A percentile compares a stretch with the other conserved stretches of the same genome.
Conservation (phyloP, 2,329 filamentous ascomycete species). For the Fusarium neocosmosporiellum region DNA sequence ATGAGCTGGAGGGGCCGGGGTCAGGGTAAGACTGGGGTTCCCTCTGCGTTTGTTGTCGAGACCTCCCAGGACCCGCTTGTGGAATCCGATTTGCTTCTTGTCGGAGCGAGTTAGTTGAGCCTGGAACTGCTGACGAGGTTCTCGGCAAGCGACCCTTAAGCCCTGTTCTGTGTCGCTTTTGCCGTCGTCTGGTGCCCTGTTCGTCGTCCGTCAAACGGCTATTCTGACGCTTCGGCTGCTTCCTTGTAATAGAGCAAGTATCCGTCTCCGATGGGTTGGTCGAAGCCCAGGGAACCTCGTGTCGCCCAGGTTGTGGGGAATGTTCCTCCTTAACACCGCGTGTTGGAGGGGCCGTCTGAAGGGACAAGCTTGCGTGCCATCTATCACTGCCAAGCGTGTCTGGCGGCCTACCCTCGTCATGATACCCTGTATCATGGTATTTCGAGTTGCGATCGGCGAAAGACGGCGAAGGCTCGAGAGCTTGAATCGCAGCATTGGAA, state of each 20-base stretch:
- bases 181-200: constrained; percentile 3
- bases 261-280: not conserved
- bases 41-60: not conserved
- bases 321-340: constrained; percentile 4
- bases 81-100: not conserved
- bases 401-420: constrained; percentile 24
- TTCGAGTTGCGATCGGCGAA: constrained; percentile 9
- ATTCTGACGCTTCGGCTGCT: constrained; percentile 30
- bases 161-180: constrained; percentile 10
- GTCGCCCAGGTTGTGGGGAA: not conserved
- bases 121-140: not conserved
- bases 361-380: not conserved
- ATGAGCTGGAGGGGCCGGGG: not conserved
- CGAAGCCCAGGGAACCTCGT: constrained; percentile 5
- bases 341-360: constrained; percentile 2
- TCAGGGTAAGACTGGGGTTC: not conserved
- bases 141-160: not conserved
- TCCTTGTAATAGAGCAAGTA: constrained; percentile 12
- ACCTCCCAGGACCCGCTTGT: not conserved
- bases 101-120: not conserved
- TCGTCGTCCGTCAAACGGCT: constrained; percentile 30
- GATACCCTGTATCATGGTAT: constrained; percentile 8
- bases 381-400: not conserved
- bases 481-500: not conserved
- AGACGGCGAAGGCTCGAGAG: not conserved